Evolutionary conservation across 2,329 filamentous ascomycete genomes (phyloP), one percentile per base, ranked within the genome.

Genomic region (Neospermospora avenae): DNA sequence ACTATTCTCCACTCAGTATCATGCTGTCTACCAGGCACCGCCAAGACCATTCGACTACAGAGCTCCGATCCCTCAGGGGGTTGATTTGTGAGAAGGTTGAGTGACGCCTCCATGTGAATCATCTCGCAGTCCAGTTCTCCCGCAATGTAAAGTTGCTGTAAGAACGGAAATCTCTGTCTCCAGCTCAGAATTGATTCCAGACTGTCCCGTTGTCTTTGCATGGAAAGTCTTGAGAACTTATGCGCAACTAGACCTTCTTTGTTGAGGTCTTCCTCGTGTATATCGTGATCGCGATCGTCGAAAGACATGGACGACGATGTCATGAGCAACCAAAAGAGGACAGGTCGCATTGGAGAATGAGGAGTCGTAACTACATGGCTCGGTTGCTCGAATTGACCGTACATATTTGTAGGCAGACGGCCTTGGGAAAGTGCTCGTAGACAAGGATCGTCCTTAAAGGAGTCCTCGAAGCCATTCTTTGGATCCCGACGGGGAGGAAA

Each of bases 381-480:
- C n/a, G 55, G 44, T 14, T 64, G 53, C 10, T 67, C 61, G 34
- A 64, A 67, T 18, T 64, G 55, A 18, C 67, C 63, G 45, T 65
- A 62, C 13, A 51, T 55, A 20, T 59, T 64, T 37, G 39, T 56
- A 18, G 70, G 70, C 18, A 73, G 57, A 11, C 68, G 67, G 5
- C 69, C 69, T 55, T 86, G 79, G 8, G 84, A 80, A 35, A 88
- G 77, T 8, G 85, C 84, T 59, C 79, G 81, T 62, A 88, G 75
- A n/a, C 86, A 83, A 3, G 83, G 79, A 71, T 88, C 85, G 60
- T 83, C 81, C 74, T 87, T 87, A 77, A 87, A 84, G 7, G 83
- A 86, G 73, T 77, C 69, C 78, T 80, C 57, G 69, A 77, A 77
- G 62, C 84, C 80, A 68, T 80, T 82, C 71, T 83, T 81, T 55